Conservation (phyloP, 306 rosid genomes). For the Fagus sylvatica region DNA sequence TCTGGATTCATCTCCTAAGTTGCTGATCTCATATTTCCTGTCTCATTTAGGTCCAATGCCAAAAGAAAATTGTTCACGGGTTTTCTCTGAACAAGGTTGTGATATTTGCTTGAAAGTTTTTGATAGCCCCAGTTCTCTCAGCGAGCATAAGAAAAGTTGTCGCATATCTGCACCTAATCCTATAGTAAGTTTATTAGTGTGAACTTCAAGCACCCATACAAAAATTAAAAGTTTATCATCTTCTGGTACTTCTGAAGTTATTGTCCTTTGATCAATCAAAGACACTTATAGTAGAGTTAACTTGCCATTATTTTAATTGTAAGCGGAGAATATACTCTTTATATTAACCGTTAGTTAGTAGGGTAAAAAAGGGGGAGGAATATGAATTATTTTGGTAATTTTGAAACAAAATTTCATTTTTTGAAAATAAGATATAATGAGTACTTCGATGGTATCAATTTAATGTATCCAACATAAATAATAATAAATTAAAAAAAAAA, state of each 20-base stretch:
- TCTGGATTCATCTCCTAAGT: background rate
- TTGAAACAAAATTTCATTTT: too few species aligned
- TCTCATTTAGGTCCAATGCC: slow-evolving; percentile 61
- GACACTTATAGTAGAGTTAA: background rate
- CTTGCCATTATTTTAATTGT: too few species aligned
- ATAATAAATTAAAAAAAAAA: too few species aligned
- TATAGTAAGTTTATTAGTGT: slow-evolving; percentile 43
- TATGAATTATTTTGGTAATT: too few species aligned
- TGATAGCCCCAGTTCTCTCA: slow-evolving; percentile 47
- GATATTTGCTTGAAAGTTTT: slow-evolving; percentile 55
- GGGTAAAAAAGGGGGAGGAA: too few species aligned
- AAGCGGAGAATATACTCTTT: too few species aligned
- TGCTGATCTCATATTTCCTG: background rate
- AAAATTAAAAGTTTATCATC: background rate
- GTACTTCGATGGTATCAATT: too few species aligned
- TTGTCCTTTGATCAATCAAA: slow-evolving; percentile 4
- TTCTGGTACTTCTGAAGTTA: background rate
- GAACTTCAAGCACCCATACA: background rate
- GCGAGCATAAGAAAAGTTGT: slow-evolving; percentile 52
- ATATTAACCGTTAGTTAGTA: too few species aligned
- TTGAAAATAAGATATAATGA: too few species aligned
- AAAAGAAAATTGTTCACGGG: slow-evolving; percentile 45
- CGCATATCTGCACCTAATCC: slow-evolving; percentile 49
- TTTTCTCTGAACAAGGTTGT: slow-evolving; percentile 65
- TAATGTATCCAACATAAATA: too few species aligned